Evolutionary conservation across 306 rosid species (phyloP), one percentile per base, ranked within the genome.

Genomic region (Quercus variabilis): DNA sequence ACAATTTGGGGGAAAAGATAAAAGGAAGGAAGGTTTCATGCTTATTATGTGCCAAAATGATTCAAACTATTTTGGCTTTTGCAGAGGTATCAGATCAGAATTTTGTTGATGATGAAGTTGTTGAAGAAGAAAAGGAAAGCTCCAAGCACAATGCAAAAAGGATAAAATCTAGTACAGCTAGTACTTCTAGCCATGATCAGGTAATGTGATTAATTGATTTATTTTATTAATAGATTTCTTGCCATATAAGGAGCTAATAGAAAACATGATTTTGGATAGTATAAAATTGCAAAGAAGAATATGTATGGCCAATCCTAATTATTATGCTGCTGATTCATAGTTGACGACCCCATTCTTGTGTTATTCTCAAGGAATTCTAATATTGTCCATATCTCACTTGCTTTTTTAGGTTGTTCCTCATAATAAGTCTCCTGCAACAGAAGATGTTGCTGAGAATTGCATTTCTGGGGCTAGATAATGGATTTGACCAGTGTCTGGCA

Each of bases 1-100:
- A 67, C 15, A 6, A 67, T 7, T 67, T 5, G 21, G 8, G 25
- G 10, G 54, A 23, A 67, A 19, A 68, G 52, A 19, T 33, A 18
- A 33, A 19, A 35, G 6, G 1, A 19, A 19, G 6, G 0, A 9
- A 33, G 23, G 4, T 33, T 9, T 35, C 51, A 19, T 35, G 20
- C 23, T 5, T 7, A 33, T 10, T 68, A 9, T 18, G 20, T 68
- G 52, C 7, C 52, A 19, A 17, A 51, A 49, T 74, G 23, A 43
- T 49, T 58, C 13, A 12, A 38, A 55, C 43, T 12, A 19, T 51
- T 9, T 76, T 31, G 31, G 33, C 54, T 68, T 43, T 57, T 82
- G 82, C 87, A 92, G 97, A 92, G 78, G 82, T 88, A 79, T 88
- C 97, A 5, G 97, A 84, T 83, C 97, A 92, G 79, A 92, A 92